Evolutionary conservation across 1,284 basidiomycete species (phyloP).

Genomic region (Pterula multifida): DNA sequence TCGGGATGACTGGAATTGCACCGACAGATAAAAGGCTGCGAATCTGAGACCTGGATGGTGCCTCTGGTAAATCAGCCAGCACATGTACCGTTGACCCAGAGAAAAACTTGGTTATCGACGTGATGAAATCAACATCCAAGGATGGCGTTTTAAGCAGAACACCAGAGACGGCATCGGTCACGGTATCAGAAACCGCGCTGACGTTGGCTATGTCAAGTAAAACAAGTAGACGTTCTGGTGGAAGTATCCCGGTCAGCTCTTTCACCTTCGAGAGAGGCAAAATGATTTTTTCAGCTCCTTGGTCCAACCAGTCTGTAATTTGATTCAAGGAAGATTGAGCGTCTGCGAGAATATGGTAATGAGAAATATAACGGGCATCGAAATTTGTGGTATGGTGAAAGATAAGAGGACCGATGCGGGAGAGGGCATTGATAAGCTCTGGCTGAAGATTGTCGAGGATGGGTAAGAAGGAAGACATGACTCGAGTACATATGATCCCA

Average conservation of each 20-base stretch:
- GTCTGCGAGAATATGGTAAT: conserved; percentile 4
- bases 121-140: conserved; percentile 57
- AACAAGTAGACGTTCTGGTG: conserved; percentile 61
- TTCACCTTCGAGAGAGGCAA: conserved; percentile 55
- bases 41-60: conserved; percentile 42
- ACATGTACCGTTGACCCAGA: conserved; percentile 50
- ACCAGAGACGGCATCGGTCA: conserved; percentile 62
- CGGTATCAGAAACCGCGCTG: conserved; percentile 62
- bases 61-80: conserved; percentile 30
- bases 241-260: conserved; percentile 56
- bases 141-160: conserved; percentile 63
- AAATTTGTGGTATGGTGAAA: neutral
- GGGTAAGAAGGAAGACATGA: neutral
- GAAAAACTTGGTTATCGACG: conserved; percentile 68
- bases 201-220: conserved; percentile 62
- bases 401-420: conserved; percentile 1
- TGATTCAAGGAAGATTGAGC: conserved; percentile 27
- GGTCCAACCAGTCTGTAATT: conserved; percentile 59
- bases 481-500: too few species aligned
- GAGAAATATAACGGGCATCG: neutral
- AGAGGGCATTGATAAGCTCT: neutral
- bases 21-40: conserved; percentile 45
- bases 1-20: conserved; percentile 62
- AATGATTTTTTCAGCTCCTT: conserved; percentile 69
- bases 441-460: neutral